phyloP scores from a whole-genome alignment of 768 basidiomycete species.

The Panus rudis region DNA sequence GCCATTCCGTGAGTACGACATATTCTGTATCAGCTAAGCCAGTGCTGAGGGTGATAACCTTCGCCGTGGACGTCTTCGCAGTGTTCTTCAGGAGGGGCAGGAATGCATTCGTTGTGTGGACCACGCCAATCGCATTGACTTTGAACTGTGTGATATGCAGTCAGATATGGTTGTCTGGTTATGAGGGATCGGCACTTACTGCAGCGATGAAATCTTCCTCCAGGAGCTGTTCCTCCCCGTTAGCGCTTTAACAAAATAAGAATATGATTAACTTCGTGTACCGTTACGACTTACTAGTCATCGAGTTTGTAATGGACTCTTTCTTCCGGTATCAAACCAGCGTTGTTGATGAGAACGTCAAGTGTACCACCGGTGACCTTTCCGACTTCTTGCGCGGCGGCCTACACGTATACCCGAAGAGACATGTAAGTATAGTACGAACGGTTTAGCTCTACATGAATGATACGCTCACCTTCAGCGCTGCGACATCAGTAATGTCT shows the following conservation, averaged over 20 bases:
- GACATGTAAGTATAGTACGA: not conserved
- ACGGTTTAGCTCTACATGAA: not conserved
- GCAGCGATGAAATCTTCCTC: conserved; percentile 11
- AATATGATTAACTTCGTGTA: not conserved
- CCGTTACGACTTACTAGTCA: conserved; percentile 13
- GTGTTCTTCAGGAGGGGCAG: conserved; percentile 25
- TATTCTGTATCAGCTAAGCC: conserved; percentile 12
- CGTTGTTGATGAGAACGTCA: conserved; percentile 28
- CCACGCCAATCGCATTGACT: conserved; percentile 25
- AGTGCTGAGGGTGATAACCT: conserved; percentile 23
- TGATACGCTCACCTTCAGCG: conserved; percentile 19
- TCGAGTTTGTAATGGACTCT: conserved; percentile 8
- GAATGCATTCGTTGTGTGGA: conserved; percentile 25
- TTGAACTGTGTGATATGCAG: conserved; percentile 13
- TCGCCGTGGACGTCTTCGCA: conserved; percentile 21
- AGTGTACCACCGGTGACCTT: conserved; percentile 20
- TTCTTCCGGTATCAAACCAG: conserved; percentile 13
- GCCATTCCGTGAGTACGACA: conserved; percentile 9
- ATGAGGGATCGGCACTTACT: conserved; percentile 1
- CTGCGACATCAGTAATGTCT: conserved; percentile 23
- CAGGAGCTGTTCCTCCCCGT: conserved; percentile 10
- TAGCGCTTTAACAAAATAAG: not conserved
- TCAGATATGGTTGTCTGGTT: not conserved
- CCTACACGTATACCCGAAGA: conserved; percentile 4
- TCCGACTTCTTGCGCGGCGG: conserved; percentile 16